Conservation (phyloP, 75 land plant species). For the Adiantum capillusveneris region DNA sequence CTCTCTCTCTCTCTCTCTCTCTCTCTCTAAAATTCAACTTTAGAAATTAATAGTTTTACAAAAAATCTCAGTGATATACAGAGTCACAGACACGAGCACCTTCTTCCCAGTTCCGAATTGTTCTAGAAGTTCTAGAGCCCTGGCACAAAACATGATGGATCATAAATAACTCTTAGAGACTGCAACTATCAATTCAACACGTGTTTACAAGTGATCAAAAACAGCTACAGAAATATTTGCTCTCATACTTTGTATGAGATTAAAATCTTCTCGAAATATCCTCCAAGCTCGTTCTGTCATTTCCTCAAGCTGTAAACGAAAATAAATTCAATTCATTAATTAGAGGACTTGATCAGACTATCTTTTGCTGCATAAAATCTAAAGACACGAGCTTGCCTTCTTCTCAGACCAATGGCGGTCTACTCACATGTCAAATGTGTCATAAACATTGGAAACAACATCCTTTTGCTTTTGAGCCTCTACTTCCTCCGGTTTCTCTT, state of each 20-base stretch:
- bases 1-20: too few species aligned
- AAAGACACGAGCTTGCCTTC: conserved; percentile 21
- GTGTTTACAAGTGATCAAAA: not conserved
- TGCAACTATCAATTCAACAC: not conserved
- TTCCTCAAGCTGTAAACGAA: conserved; percentile 59
- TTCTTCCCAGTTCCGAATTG: conserved; percentile 93
- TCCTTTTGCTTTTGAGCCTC: conserved; percentile 69
- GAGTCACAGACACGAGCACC: conserved; percentile 51
- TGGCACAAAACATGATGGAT: not conserved
- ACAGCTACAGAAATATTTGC: not conserved
- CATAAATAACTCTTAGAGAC: not conserved
- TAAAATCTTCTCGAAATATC: conserved; percentile 93
- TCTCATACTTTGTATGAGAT: conserved; percentile 69
- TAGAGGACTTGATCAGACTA: not conserved
- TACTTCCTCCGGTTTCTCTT: conserved; percentile 84
- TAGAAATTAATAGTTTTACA: too few species aligned
- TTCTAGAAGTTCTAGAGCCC: conserved; percentile 91
- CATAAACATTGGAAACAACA: conserved; percentile 73
- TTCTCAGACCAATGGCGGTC: conserved; percentile 97
- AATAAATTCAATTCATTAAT: not conserved
- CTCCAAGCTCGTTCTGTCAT: conserved; percentile 99
- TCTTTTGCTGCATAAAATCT: not conserved
- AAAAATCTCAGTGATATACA: too few species aligned
- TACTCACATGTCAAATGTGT: conserved; percentile 92
- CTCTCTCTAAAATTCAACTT: too few species aligned